These are phyloP conservation scores for Talaromyces stipitatus DNA, from an alignment of 495 filamentous ascomycete species.

Conservation along the genomic window DNA sequence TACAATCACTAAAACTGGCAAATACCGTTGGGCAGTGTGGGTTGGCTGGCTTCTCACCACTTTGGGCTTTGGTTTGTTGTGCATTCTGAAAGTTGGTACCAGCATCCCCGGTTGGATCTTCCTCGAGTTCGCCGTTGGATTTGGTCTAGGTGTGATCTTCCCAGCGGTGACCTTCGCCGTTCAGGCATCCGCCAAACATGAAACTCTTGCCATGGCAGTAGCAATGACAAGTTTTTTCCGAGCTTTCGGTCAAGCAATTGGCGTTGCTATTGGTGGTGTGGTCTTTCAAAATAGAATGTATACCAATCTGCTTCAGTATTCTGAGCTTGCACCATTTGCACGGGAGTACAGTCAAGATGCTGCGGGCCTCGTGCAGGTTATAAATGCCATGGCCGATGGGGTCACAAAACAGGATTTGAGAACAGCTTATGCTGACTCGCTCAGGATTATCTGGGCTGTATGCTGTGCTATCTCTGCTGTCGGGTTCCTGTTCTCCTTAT, in stretches of 20 bases:
- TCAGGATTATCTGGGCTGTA: slow-evolving; percentile 50
- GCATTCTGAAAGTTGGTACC: slow-evolving; percentile 36
- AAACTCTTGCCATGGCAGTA: slow-evolving; percentile 38
- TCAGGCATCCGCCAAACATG: slow-evolving; percentile 38
- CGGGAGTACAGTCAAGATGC: slow-evolving; percentile 47
- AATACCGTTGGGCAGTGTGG: slow-evolving; percentile 46
- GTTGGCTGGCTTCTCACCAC: slow-evolving; percentile 43
- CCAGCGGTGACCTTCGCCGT: slow-evolving; percentile 37
- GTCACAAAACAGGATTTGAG: slow-evolving; percentile 35
- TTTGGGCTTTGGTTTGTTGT: slow-evolving; percentile 38
- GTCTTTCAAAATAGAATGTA: slow-evolving; percentile 56
- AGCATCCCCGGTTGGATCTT: slow-evolving; percentile 37
- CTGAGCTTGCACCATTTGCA: slow-evolving; percentile 35
- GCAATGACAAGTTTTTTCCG: slow-evolving; percentile 53
- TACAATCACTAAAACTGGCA: slow-evolving; percentile 34
- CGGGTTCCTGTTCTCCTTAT: slow-evolving; percentile 40
- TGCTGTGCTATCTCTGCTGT: slow-evolving; percentile 45
- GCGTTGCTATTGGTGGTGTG: slow-evolving; percentile 49
- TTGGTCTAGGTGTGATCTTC: slow-evolving; percentile 45
- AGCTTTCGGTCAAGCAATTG: slow-evolving; percentile 44
- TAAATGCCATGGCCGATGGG: slow-evolving; percentile 45
- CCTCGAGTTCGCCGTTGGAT: slow-evolving; percentile 36
- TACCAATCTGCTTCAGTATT: slow-evolving; percentile 31
- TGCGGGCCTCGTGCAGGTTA: slow-evolving; percentile 49
- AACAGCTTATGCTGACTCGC: slow-evolving; percentile 45